Percentiles rank a stretch among this genome's conserved stretches.
phyloP scores from a whole-genome alignment of 2,329 filamentous ascomycete genomes.

The Claviceps spartinae region DNA sequence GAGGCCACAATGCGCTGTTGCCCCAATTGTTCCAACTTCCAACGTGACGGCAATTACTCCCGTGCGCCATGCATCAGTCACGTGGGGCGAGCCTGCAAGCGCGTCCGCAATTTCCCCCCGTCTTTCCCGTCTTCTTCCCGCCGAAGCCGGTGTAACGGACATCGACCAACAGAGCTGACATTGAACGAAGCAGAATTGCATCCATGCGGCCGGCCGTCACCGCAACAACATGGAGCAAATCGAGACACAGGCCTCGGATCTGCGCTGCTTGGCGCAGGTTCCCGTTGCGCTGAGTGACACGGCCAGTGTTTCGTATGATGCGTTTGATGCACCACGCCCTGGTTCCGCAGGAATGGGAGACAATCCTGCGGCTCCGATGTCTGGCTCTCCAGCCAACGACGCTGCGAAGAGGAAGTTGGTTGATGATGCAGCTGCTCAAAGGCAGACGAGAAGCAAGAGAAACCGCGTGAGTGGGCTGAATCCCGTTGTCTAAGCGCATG shows the following conservation, averaged over 20 bases:
- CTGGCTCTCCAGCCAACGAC: conserved; percentile 5
- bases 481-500: not conserved
- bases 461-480: conserved; percentile 35
- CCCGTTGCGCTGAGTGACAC: conserved; percentile 18
- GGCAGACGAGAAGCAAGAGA: conserved; percentile 46
- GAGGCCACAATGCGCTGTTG: too few species aligned
- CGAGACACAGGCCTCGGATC: conserved; percentile 39
- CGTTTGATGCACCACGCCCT: conserved; percentile 19
- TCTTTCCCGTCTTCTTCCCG: not conserved
- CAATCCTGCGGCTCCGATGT: conserved; percentile 30
- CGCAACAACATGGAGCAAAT: conserved; percentile 35
- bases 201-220: conserved; percentile 3
- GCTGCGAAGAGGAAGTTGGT: conserved; percentile 25
- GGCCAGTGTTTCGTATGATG: conserved; percentile 19
- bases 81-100: too few species aligned
- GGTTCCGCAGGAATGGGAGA: conserved; percentile 31
- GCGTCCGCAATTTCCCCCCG: too few species aligned
- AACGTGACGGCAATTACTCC: too few species aligned
- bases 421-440: conserved; percentile 31
- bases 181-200: too few species aligned
- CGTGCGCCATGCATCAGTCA: too few species aligned
- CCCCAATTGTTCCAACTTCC: too few species aligned
- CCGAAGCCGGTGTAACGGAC: not conserved
- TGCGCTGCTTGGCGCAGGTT: conserved; percentile 35
- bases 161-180: not conserved